Percentiles rank a stretch among this genome's conserved stretches.
These are phyloP conservation scores for Pseudogymnoascus sp. DNA, from an alignment of 2,329 filamentous ascomycete genomes.

Conservation along the genomic window DNA sequence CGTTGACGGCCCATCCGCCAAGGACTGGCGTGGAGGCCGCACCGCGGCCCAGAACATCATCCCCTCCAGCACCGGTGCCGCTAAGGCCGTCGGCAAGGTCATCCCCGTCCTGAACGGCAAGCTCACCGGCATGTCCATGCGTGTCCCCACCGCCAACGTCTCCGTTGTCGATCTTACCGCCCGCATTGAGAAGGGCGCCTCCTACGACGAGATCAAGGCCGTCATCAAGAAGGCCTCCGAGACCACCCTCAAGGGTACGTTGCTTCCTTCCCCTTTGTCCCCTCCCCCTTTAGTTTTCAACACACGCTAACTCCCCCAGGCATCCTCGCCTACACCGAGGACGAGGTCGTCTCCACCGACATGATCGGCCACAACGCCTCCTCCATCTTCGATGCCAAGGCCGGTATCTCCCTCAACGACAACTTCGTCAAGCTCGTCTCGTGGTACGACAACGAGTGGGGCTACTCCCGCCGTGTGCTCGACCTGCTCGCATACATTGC, in stretches of 20 bases:
- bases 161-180: constrained; percentile 96
- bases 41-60: constrained; percentile 99
- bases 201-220: constrained; percentile 87
- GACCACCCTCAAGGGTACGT: constrained; percentile 73
- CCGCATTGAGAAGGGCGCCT: constrained; percentile 84
- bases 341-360: constrained; percentile 91
- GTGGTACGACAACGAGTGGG: constrained; percentile 99
- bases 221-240: constrained; percentile 82
- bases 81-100: constrained; percentile 99
- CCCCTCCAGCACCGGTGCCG: constrained; percentile 95
- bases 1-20: constrained; percentile 91
- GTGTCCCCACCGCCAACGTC: constrained; percentile 97
- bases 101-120: constrained; percentile 97
- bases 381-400: constrained; percentile 99
- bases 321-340: constrained; percentile 91
- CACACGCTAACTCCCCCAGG: constrained; percentile 39
- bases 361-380: constrained; percentile 87
- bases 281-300: neutral
- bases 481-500: constrained; percentile 73
- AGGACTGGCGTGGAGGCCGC: constrained; percentile 99
- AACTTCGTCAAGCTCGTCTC: constrained; percentile 98
- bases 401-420: constrained; percentile 94
- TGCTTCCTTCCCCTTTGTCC: constrained; percentile 14
- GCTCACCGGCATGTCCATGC: constrained; percentile 99
- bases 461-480: constrained; percentile 92